Evolutionary conservation across 805 yeast genomes (phyloP).

Genomic region (Lachancea thermotolerans): DNA sequence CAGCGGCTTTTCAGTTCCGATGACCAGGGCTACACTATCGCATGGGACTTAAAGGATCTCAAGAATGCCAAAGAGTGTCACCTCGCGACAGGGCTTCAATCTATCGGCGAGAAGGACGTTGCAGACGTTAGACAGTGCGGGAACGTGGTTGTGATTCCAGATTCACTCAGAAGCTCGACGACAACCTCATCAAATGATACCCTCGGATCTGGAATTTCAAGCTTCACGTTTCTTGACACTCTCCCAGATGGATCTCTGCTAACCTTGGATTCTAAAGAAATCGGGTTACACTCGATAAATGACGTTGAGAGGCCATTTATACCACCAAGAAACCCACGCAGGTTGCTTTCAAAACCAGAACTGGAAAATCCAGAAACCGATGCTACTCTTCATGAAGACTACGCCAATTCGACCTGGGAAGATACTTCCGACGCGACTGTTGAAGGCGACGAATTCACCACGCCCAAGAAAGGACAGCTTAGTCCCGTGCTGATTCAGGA

Average conservation of each 20-base stretch:
- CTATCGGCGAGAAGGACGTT: conserved; percentile 9
- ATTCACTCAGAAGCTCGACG: neutral
- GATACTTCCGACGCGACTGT: conserved; percentile 10
- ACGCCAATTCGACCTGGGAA: conserved; percentile 7
- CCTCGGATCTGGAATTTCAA: conserved; percentile 1
- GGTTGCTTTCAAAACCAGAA: conserved; percentile 1
- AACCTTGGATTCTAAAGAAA: conserved; percentile 18
- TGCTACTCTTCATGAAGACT: conserved; percentile 6
- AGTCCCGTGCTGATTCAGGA: neutral
- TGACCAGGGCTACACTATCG: conserved; percentile 18
- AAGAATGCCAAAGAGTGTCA: conserved; percentile 14
- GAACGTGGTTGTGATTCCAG: conserved; percentile 18
- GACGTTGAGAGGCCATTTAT: conserved; percentile 15
- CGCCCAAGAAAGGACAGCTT: conserved; percentile 3
- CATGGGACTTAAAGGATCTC: conserved; percentile 24
- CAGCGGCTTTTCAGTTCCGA: conserved; percentile 18
- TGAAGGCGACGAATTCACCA: conserved; percentile 6
- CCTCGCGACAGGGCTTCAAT: conserved; percentile 19
- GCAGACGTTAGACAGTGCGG: conserved; percentile 22
- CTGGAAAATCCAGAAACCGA: conserved; percentile 3
- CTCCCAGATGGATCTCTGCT: conserved; percentile 14
- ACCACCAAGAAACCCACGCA: conserved; percentile 7
- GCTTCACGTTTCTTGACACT: conserved; percentile 10
- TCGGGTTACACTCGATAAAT: conserved; percentile 22
- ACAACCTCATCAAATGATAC: conserved; percentile 6